Evolutionary conservation across 192 early-diverging fungal genomes (phyloP).

Genomic region (Coemansia sp.): DNA sequence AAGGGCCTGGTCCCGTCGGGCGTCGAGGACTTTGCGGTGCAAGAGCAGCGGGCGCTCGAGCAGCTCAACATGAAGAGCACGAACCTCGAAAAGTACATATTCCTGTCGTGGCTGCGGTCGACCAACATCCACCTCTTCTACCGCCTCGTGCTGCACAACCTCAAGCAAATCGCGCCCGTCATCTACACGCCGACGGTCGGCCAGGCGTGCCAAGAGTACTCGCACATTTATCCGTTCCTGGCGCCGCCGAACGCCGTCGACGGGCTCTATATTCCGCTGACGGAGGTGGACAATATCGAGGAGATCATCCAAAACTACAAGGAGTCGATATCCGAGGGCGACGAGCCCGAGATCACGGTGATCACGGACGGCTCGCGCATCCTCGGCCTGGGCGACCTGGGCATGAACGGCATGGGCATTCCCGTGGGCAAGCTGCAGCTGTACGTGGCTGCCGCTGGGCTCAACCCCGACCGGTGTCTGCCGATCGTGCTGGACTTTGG

Average conservation of each 20-base stretch:
- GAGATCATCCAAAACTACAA: constrained; percentile 78
- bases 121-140: constrained; percentile 85
- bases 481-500: constrained; percentile 92
- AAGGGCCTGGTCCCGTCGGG: constrained; percentile 70
- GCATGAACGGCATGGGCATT: constrained; percentile 94
- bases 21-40: constrained; percentile 67
- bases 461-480: constrained; percentile 79
- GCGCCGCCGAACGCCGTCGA: constrained; percentile 69
- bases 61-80: constrained; percentile 67
- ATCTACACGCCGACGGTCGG: constrained; percentile 84
- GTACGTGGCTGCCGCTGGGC: constrained; percentile 79
- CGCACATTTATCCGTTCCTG: constrained; percentile 80
- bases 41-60: constrained; percentile 69
- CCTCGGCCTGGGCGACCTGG: constrained; percentile 90
- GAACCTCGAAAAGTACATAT: constrained; percentile 79
- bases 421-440: constrained; percentile 92
- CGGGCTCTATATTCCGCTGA: constrained; percentile 82
- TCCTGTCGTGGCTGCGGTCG: constrained; percentile 74
- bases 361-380: constrained; percentile 94
- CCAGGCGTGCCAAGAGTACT: constrained; percentile 80
- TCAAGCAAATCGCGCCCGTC: constrained; percentile 71
- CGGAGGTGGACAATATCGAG: constrained; percentile 69
- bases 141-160: constrained; percentile 69
- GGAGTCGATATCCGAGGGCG: constrained; percentile 56
- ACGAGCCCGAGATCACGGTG: constrained; percentile 80